Evolutionary conservation across 306 rosid genomes (phyloP), one percentile per base, ranked within the genome.

Genomic region (Vigna hirtella): DNA sequence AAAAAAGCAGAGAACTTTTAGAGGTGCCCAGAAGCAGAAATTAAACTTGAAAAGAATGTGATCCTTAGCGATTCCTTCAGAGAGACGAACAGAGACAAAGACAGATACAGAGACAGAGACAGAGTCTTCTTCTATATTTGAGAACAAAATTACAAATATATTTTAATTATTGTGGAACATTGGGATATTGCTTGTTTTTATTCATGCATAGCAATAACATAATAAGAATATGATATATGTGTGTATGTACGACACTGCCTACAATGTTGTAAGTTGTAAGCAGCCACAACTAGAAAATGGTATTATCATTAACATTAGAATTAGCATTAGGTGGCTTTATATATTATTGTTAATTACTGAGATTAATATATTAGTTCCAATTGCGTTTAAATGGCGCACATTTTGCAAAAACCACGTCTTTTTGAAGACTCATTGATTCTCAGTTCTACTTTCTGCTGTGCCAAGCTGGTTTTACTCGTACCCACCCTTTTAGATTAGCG

Each of bases 371-470:
- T 49, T 20, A 17, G 10, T 15, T 59, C 24, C 52, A 48, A 47
- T 72, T 55, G 79, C 82, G 76, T 53, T 72, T 70, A 9, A 26
- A 76, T 81, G 83, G 83, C 74, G 77, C 70, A 59, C 73, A 83
- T 65, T 74, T 74, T 66, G 47, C 66, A 16, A 77, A 26, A 51
- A 66, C 73, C 20, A 50, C 24, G 0, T 24, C 65, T 49, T 74
- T 50, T n/a, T 18, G 13, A 32, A 76, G n/a, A 63, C 49, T 63
- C 70, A 17, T 66, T 38, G 57, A 66, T 52, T 43, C 48, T 48
- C 48, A 20, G 9, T 47, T 34, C 24, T 30, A 9, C 42, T 26
- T 20, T 45, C 1, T 13, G 22, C 20, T 74, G 68, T 14, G 16
- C 22, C 57, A 47, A 15, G 42, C 34, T 28, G 13, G 69, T 47